phyloP scores from a whole-genome alignment of 129 eudicot genomes.

The Flaveria sonorensis region DNA sequence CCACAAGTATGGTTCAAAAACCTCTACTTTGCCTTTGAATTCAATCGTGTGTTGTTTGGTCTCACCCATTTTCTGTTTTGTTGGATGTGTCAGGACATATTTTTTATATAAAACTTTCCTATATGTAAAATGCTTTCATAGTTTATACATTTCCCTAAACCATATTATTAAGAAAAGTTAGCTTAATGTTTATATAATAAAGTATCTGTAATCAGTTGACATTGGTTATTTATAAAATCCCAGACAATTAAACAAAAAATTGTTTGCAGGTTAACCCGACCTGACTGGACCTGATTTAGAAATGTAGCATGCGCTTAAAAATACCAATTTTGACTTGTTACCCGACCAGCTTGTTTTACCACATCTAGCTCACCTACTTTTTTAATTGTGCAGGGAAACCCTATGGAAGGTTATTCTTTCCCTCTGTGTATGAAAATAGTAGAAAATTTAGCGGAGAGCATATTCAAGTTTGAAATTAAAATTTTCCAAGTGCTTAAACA shows the following conservation, averaged over 20 bases:
- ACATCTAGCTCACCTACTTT: conserved; percentile 10
- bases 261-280: conserved; percentile 12
- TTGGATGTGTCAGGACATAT: conserved; percentile 7
- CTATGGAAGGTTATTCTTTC: conserved; percentile 61
- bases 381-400: conserved; percentile 42
- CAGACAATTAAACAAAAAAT: neutral
- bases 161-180: neutral
- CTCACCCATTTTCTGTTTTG: conserved; percentile 5
- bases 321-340: neutral
- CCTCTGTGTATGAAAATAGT: conserved; percentile 72
- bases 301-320: neutral
- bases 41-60: conserved; percentile 6
- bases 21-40: conserved; percentile 42
- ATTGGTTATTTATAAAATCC: neutral
- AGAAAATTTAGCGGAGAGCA: conserved; percentile 54
- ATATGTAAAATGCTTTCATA: conserved; percentile 6
- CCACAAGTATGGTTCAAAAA: conserved; percentile 52
- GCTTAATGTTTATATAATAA: neutral
- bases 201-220: neutral
- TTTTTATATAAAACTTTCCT: neutral
- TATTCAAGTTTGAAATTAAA: conserved; percentile 61
- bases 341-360: neutral
- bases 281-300: neutral
- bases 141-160: neutral
- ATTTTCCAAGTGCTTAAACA: conserved; percentile 75